Base-by-base conservation (phyloP, 176 grass and related monocot genomes). In the Oryza meyeriana region DNA sequence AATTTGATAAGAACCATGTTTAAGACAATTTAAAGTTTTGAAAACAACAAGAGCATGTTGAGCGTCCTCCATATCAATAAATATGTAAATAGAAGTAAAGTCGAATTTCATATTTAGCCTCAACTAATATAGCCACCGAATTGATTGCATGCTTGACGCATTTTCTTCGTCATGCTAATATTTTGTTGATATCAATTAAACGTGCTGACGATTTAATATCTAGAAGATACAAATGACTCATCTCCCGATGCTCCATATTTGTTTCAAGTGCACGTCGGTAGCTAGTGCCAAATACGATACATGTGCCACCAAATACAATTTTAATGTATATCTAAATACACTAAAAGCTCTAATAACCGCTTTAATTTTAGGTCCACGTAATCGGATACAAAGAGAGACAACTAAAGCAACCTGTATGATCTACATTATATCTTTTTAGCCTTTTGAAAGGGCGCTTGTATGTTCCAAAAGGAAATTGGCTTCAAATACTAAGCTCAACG, bases 381-480 rank as follows among this genome's bases (percentile, higher is more conserved):
- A 48, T 48, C 10, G 16, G 0, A 48, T 3, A 3, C 4, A 48
- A 18, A 17, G 2, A 48, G 44, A 12, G 44, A 13, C 44, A 17
- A 16, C 44, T 47, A 47, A 47, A 47, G 44, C 5, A 13, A 47
- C 44, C 2, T 13, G 4, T 47, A 66, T 1, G 18, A 20, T 3
- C 17, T 0, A 2, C 1, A 66, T 4, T 14, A 38, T 4, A 38
- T 12, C 1, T 36, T 11, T 8, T 8, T n/a, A 17, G 3, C 34
- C n/a, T 36, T n/a, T n/a, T 12, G 0, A 0, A 0, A n/a, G 32
- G 4, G n/a, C 0, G 1, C 30, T 17, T 5, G 44, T 17, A 50
- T 18, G 45, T 50, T 39, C 4, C 4, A 0, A 68, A 25, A 26
- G 0, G 10, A 69, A 40, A 25, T 12, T 3, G 4, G 17, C 2